Base-by-base conservation (phyloP, 2,329 filamentous ascomycete species). In the Stagonosporopsis rhizophila region DNA sequence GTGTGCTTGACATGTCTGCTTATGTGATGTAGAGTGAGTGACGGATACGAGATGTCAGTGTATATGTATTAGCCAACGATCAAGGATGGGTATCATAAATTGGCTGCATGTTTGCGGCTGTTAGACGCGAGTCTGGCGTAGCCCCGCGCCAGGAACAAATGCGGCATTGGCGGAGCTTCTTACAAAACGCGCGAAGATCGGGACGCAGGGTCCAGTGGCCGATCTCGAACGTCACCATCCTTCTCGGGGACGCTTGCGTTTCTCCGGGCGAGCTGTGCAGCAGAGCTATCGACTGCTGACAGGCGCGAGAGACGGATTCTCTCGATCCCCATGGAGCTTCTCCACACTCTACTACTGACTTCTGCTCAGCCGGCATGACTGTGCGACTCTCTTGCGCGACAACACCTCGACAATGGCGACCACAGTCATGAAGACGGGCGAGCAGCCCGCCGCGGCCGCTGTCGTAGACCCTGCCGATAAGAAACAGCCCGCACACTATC, bases 401-500 rank as follows among this genome's bases (percentile, higher is more conserved):
- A 45, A 20, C 44, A 58, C 40, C 60, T 51, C 63, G 44, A 67
- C 60, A 60, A 76, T 76, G 74, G 72, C 73, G 62, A 66, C 69
- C 40, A 65, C 71, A 46, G 72, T 68, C 62, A 59, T 74, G 68
- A 75, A 70, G 57, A 63, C 63, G 23, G 58, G 60, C 57, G 63
- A 65, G 56, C 59, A 68, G 60, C 64, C 71, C 15, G 60, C 62
- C 27, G 59, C 62, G 14, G 61, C 71, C 28, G 67, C 64, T 35
- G 61, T 71, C 15, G 62, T 68, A 28, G 68, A 68, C 42, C 60
- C 66, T 12, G 56, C 69, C 7, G 72, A 72, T 45, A 70, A 66
- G 66, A 53, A 56, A 25, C 62, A 65, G 25, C 67, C 65, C 15
- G 84, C 81, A 65, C 89, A 90, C 73, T 98, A 97, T 81, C 93